Evolutionary conservation across 495 filamentous ascomycete genomes (phyloP).

Genomic region (Pyrenopolyporus hunteri): DNA sequence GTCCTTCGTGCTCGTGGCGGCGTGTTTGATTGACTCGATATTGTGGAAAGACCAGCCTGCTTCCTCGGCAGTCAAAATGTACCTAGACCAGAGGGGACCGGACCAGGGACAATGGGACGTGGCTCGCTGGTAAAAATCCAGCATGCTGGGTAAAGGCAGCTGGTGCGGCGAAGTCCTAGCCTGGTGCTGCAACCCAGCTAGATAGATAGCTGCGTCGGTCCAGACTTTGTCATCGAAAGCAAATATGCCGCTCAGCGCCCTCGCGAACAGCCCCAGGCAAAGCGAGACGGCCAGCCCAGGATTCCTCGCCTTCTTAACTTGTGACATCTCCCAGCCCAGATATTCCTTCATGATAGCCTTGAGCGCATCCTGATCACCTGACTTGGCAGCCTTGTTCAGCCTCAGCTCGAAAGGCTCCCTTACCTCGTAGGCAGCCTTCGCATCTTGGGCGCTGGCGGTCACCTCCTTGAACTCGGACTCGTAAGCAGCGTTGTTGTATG

Average conservation of each 20-base stretch:
- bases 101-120: constrained; percentile 92
- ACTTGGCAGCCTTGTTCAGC: constrained; percentile 63
- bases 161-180: constrained; percentile 37
- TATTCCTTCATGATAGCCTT: constrained; percentile 73
- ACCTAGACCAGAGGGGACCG: constrained; percentile 86
- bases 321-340: constrained; percentile 78
- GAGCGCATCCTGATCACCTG: constrained; percentile 62
- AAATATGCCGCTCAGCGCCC: constrained; percentile 69
- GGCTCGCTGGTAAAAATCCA: constrained; percentile 67
- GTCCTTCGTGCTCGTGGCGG: constrained; percentile 80
- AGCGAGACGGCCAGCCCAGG: constrained; percentile 59
- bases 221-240: constrained; percentile 73
- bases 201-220: constrained; percentile 80
- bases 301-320: constrained; percentile 58
- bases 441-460: constrained; percentile 65
- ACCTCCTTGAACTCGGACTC: constrained; percentile 79
- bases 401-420: constrained; percentile 76
- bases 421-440: constrained; percentile 69
- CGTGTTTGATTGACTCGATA: constrained; percentile 89
- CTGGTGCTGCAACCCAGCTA: constrained; percentile 53
- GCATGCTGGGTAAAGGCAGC: constrained; percentile 49
- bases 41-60: constrained; percentile 74
- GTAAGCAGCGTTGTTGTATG: constrained; percentile 74
- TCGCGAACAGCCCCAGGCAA: constrained; percentile 77
- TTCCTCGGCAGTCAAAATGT: constrained; percentile 80